Conservation (phyloP, 1,139 yeast genomes). For the Geotrichum restrictum region DNA sequence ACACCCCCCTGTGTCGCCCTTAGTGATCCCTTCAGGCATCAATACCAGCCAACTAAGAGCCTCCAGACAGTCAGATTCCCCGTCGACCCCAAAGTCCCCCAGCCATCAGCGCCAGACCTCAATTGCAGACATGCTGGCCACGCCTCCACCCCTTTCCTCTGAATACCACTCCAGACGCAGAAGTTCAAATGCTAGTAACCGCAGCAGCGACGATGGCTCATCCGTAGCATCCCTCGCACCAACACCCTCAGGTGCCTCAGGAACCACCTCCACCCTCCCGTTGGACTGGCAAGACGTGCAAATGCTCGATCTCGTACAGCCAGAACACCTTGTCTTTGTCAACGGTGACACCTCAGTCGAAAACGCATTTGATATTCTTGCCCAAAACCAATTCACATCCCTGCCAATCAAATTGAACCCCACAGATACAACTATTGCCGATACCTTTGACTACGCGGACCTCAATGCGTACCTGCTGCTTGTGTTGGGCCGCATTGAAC, state of each 20-base stretch:
- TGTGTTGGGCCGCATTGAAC: conserved; percentile 58
- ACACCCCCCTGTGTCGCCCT: background rate
- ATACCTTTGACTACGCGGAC: conserved; percentile 87
- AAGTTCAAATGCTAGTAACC: conserved; percentile 8
- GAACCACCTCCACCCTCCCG: background rate
- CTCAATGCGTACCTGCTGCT: conserved; percentile 76
- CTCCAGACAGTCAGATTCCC: background rate
- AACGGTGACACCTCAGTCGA: conserved; percentile 68
- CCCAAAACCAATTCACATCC: conserved; percentile 70
- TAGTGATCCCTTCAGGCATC: background rate
- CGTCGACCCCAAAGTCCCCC: conserved; percentile 3
- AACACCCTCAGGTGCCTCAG: background rate
- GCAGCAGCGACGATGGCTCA: conserved; percentile 11
- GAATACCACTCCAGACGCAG: background rate
- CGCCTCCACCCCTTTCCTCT: conserved; percentile 7
- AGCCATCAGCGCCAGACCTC: conserved; percentile 11
- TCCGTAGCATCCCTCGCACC: background rate
- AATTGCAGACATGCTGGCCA: conserved; percentile 6
- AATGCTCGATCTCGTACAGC: conserved; percentile 69
- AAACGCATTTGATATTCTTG: conserved; percentile 76
- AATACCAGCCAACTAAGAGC: conserved; percentile 6
- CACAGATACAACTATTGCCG: conserved; percentile 53
- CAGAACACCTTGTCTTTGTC: conserved; percentile 69
- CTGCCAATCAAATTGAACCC: conserved; percentile 56
- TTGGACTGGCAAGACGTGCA: conserved; percentile 74